Conservation (phyloP, 2,329 filamentous ascomycete genomes). For the Rhynchosporium secalis region DNA sequence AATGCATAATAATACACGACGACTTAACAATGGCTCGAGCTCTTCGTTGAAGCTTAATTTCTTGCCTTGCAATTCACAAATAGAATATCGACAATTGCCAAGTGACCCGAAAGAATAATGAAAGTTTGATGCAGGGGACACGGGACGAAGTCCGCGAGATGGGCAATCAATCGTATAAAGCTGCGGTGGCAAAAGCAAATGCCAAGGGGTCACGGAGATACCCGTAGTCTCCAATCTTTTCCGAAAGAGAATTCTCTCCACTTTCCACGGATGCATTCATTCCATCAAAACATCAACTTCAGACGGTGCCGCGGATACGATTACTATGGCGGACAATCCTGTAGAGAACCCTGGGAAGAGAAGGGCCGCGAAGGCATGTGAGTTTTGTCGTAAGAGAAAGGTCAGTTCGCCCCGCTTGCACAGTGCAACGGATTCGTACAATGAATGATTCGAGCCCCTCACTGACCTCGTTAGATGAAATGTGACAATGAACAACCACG, state of each 20-base stretch:
- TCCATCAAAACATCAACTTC: too few relatives aligned
- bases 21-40: too few relatives aligned
- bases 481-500: not conserved
- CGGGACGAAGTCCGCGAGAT: too few relatives aligned
- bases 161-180: not conserved
- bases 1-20: too few relatives aligned
- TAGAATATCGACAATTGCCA: too few relatives aligned
- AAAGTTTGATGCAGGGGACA: too few relatives aligned
- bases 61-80: too few relatives aligned
- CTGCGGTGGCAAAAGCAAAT: not conserved
- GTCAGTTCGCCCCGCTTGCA: not conserved
- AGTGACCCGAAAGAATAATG: too few relatives aligned
- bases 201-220: not conserved
- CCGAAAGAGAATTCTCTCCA: not conserved
- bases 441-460: not conserved
- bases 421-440: not conserved
- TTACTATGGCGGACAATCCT: not conserved
- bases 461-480: not conserved
- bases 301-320: not conserved
- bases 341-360: not conserved
- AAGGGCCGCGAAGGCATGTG: not conserved
- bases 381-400: not conserved
- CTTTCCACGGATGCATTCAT: not conserved
- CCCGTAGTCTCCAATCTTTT: not conserved
- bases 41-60: too few relatives aligned